Evolutionary conservation across 1,139 yeast species (phyloP).

Genomic region (Taphrina flavorubra): DNA sequence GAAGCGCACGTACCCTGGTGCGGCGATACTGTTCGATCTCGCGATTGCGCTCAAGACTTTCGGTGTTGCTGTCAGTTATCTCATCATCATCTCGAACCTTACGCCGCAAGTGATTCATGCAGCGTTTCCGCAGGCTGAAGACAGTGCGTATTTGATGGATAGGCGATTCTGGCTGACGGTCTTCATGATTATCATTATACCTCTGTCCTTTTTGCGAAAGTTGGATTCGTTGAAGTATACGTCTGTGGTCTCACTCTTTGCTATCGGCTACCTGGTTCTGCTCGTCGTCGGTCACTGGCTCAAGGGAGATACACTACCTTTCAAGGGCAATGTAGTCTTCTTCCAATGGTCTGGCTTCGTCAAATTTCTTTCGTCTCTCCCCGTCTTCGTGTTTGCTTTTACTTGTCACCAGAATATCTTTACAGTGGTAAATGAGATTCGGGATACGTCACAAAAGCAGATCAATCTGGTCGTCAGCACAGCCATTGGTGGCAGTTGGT

Average conservation of each 20-base stretch:
- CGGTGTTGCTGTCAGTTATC: slow-evolving; percentile 87
- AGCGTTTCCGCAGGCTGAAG: slow-evolving; percentile 44
- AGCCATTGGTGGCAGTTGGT: slow-evolving; percentile 65
- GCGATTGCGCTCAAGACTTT: slow-evolving; percentile 85
- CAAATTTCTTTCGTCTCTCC: slow-evolving; percentile 78
- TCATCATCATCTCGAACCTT: slow-evolving; percentile 87
- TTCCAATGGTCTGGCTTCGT: slow-evolving; percentile 52
- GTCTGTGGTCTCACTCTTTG: slow-evolving; percentile 77
- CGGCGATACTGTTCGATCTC: slow-evolving; percentile 79
- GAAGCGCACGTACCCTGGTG: slow-evolving; percentile 79
- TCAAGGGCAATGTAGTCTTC: slow-evolving; percentile 43
- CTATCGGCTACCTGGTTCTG: slow-evolving; percentile 78
- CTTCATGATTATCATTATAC: slow-evolving; percentile 67
- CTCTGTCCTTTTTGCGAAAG: slow-evolving; percentile 73
- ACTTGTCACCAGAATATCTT: slow-evolving; percentile 87
- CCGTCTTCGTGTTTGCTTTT: slow-evolving; percentile 88
- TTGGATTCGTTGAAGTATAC: slow-evolving; percentile 87
- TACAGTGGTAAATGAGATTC: slow-evolving; percentile 82
- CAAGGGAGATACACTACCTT: slow-evolving; percentile 56
- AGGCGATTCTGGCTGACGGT: slow-evolving; percentile 68
- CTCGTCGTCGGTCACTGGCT: slow-evolving; percentile 72
- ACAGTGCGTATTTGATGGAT: slow-evolving; percentile 46
- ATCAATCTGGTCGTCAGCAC: slow-evolving; percentile 61
- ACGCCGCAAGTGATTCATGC: slow-evolving; percentile 64
- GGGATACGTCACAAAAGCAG: slow-evolving; percentile 60